phyloP scores from a whole-genome alignment of 2,329 filamentous ascomycete species.

The Zymoseptoria crescenta region DNA sequence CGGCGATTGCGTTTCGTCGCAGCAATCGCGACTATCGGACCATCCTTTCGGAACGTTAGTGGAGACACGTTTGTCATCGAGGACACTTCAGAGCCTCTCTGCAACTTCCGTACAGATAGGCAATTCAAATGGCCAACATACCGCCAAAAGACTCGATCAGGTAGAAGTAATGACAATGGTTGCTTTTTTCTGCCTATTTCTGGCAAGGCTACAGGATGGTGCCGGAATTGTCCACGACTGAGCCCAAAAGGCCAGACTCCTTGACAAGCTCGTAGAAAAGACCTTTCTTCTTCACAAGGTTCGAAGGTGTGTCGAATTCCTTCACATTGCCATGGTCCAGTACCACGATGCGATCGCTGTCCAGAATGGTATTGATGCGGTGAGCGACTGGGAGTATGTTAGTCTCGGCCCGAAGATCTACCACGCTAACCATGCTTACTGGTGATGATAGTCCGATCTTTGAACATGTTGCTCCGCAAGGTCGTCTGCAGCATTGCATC shows the following conservation, averaged over 20 bases:
- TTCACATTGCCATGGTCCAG: constrained; percentile 82
- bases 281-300: constrained; percentile 66
- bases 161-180: not conserved
- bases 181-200: not conserved
- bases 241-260: constrained; percentile 69
- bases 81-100: not conserved
- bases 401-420: not conserved
- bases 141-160: not conserved
- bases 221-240: constrained; percentile 19
- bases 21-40: not conserved
- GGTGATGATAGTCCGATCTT: constrained; percentile 92
- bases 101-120: not conserved
- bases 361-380: constrained; percentile 93
- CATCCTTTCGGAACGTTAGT: not conserved
- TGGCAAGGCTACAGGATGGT: not conserved
- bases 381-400: constrained; percentile 57
- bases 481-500: constrained; percentile 58
- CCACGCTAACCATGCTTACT: constrained; percentile 33
- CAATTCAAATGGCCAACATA: not conserved
- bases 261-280: constrained; percentile 85
- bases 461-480: constrained; percentile 61
- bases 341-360: constrained; percentile 83
- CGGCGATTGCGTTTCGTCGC: not conserved
- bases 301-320: constrained; percentile 82
- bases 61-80: not conserved